Base-by-base conservation (phyloP, 2,329 filamentous ascomycete genomes). In the Hypoxylon sp. region DNA sequence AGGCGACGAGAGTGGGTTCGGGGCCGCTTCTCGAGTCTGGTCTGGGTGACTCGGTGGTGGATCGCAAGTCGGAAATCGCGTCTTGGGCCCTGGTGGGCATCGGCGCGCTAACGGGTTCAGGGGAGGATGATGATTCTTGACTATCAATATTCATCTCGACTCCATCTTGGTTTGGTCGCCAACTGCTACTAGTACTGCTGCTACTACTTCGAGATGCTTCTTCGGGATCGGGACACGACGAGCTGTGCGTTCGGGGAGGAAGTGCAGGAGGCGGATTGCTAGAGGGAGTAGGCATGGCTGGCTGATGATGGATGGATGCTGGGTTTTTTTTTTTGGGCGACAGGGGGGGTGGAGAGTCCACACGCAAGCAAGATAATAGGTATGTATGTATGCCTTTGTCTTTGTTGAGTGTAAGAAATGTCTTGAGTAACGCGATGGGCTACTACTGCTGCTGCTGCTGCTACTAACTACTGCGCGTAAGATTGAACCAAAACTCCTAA, bases 161-260 rank as follows among this genome's bases (percentile, higher is more conserved):
- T 15, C 57, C 59, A 58, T 66, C 63, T 43, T 64, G 53, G 23
- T 64, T 54, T 13, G 58, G 49, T 41, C 55, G 60, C 64, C 66
- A 66, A 42, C 57, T 63, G 42, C 48, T 60, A 26, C 31, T 53
- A 6, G 59, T 52, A 42, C 57, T 63, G 42, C 48, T 60, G 23
- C 31, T 53, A 6, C 57, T 52, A 17, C 62, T 56, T 42, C 60
- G 60, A 19, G 51, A 15, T 5, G 31, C 35, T 36, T 69, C 67
- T 27, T 69, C 67, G 12, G 64, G 65, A 11, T 69, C 67, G 16
- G 67, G 67, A 57, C 67, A 69, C 52, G 64, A 66, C 13, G 66
- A 67, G 55, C 61, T 65, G 25, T 68, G 64, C 11, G 62, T 62
- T 52, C 67, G 57, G 6, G 65, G 56, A 23, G 64, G 63, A 13